phyloP scores from a whole-genome alignment of 2,329 filamentous ascomycete species.

The Fusarium poae region DNA sequence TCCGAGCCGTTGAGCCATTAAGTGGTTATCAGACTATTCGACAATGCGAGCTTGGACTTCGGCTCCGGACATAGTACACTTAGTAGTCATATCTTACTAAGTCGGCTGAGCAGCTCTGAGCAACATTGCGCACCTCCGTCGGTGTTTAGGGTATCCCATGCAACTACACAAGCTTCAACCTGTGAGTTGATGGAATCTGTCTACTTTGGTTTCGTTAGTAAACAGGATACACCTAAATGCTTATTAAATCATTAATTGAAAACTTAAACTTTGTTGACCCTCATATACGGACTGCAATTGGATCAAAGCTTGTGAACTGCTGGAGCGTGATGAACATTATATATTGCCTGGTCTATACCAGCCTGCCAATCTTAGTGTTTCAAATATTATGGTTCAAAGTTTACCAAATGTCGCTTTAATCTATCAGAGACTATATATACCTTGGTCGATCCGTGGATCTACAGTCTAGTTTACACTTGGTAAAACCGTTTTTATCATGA shows the following conservation, averaged over 20 bases:
- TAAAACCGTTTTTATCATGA: neutral
- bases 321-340: neutral
- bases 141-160: slow-evolving; percentile 17
- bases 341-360: slow-evolving; percentile 16
- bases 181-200: neutral
- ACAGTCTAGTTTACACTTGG: neutral
- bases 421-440: slow-evolving; percentile 9
- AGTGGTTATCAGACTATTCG: slow-evolving; percentile 10
- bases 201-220: neutral
- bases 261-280: neutral
- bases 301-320: neutral
- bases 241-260: neutral
- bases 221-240: neutral
- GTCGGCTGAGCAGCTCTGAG: slow-evolving; percentile 1
- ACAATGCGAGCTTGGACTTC: slow-evolving; percentile 25
- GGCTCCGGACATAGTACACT: slow-evolving; percentile 13
- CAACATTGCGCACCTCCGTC: neutral
- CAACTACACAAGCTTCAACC: neutral
- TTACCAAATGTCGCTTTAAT: slow-evolving; percentile 2
- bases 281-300: neutral
- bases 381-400: slow-evolving; percentile 16
- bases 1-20: slow-evolving; percentile 38
- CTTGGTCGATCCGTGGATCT: slow-evolving; percentile 13
- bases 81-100: slow-evolving; percentile 3
- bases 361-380: slow-evolving; percentile 24